Percentiles rank a stretch among this genome's conserved stretches.
Evolutionary conservation across 2,329 filamentous ascomycete genomes (phyloP).

Genomic region (Aspergillus aculeatus): DNA sequence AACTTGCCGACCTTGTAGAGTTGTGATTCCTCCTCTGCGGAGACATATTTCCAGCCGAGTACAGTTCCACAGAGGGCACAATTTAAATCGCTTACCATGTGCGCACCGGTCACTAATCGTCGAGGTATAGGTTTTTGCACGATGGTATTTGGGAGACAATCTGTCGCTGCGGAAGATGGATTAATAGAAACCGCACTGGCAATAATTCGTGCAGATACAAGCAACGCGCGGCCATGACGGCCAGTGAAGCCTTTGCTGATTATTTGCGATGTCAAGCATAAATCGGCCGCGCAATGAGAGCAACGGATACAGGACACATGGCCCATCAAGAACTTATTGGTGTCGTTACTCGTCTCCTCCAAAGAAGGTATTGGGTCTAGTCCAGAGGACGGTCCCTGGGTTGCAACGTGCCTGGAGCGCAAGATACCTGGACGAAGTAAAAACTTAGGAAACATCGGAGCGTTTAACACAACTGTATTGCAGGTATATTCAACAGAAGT

Average conservation of each 20-base stretch:
- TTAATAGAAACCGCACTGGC: slow-evolving; percentile 30
- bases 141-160: slow-evolving; percentile 58
- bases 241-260: slow-evolving; percentile 66
- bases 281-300: slow-evolving; percentile 57
- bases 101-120: slow-evolving; percentile 62
- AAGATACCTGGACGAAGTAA: slow-evolving; percentile 51
- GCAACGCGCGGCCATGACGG: slow-evolving; percentile 63
- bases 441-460: slow-evolving; percentile 50
- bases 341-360: slow-evolving; percentile 11
- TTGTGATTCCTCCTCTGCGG: slow-evolving; percentile 61
- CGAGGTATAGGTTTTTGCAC: slow-evolving; percentile 57
- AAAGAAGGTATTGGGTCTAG: not conserved
- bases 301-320: slow-evolving; percentile 59
- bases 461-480: not conserved
- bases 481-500: not conserved
- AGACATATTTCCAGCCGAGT: slow-evolving; percentile 65
- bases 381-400: slow-evolving; percentile 6
- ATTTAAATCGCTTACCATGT: slow-evolving; percentile 61
- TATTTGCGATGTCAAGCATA: slow-evolving; percentile 59
- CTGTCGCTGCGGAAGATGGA: slow-evolving; percentile 28
- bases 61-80: slow-evolving; percentile 57
- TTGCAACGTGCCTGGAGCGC: slow-evolving; percentile 32
- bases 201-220: slow-evolving; percentile 51
- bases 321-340: slow-evolving; percentile 43
- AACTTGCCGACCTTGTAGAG: slow-evolving; percentile 67